Evolutionary conservation across 176 grass and related monocot genomes (phyloP).

Genomic region (Triticum dicoccoides): DNA sequence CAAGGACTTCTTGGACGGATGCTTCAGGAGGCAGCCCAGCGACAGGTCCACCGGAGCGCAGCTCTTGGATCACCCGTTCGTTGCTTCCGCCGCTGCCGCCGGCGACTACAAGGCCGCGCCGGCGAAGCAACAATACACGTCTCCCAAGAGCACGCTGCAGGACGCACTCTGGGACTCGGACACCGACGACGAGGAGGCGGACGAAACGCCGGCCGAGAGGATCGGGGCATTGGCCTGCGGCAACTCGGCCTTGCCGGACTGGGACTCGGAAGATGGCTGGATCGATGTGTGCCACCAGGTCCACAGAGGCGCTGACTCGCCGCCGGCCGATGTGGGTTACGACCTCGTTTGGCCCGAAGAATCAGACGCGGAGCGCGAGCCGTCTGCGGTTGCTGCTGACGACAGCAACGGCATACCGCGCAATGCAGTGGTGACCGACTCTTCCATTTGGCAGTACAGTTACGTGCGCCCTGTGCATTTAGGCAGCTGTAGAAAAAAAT

Average conservation of each 20-base stretch:
- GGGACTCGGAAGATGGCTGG: constrained; percentile 52
- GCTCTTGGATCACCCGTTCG: constrained; percentile 64
- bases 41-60: constrained; percentile 45
- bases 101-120: constrained; percentile 22
- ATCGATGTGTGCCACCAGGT: constrained; percentile 31
- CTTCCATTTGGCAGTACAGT: neutral
- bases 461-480: neutral
- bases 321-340: neutral
- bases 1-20: constrained; percentile 61
- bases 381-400: neutral
- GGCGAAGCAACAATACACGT: constrained; percentile 43
- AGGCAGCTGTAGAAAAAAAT: neutral
- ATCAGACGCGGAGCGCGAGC: neutral
- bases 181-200: constrained; percentile 40
- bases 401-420: neutral
- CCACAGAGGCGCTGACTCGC: neutral
- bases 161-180: constrained; percentile 51
- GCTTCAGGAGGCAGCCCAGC: constrained; percentile 38
- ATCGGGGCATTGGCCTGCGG: constrained; percentile 41
- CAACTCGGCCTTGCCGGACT: constrained; percentile 37
- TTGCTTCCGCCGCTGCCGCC: constrained; percentile 28
- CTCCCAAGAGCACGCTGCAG: constrained; percentile 61
- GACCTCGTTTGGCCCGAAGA: neutral
- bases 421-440: neutral
- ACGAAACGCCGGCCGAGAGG: constrained; percentile 39